Base-by-base conservation (phyloP, 2,329 filamentous ascomycete species). In the Colletotrichum magnum region DNA sequence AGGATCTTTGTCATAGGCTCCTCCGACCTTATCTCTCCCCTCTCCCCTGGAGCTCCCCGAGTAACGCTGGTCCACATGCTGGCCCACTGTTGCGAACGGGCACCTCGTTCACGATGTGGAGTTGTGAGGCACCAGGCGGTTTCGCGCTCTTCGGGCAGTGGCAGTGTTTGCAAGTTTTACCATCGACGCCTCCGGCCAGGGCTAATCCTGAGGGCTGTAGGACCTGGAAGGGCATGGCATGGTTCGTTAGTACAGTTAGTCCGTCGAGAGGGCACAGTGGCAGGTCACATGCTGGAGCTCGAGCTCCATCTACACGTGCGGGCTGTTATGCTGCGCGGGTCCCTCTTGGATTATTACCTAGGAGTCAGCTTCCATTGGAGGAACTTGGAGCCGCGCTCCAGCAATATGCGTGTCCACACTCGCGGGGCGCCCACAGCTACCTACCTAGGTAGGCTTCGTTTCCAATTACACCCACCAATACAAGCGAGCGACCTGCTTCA, bases 11-110 rank as follows among this genome's bases (percentile, higher is more conserved):
- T n/a, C 10, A 43, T 43, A 6, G 18, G 43, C 41, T 47, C 2
- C 41, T 2, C 41, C 47, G 56, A 58, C 43, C 56, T 48, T 36
- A 21, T 58, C 41, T 56, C 6, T 36, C 45, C 7, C n/a, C n/a
- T 12, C 18, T 26, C 15, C 48, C 58, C 43, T 13, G 21, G 16
- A 58, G 16, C 43, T 51, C 43, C 43, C n/a, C 10, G 43, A 48
- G 10, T 16, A 48, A 41, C 43, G 26, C 9, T 15, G 65, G 21
- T 59, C 58, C 53, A 68, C 48, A 18, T 15, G 48, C 16, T 18
- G 59, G 53, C 26, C 65, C 54, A 59, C 61, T 45, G 47, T 16
- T 16, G 36, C 18, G 62, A 53, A 45, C 28, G 41, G 50, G 18
- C n/a, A 15, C 36, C 18, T 12, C 52, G 26, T 45, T 45, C 12